Conservation (phyloP, 306 rosid genomes). For the Comarum palustre region DNA sequence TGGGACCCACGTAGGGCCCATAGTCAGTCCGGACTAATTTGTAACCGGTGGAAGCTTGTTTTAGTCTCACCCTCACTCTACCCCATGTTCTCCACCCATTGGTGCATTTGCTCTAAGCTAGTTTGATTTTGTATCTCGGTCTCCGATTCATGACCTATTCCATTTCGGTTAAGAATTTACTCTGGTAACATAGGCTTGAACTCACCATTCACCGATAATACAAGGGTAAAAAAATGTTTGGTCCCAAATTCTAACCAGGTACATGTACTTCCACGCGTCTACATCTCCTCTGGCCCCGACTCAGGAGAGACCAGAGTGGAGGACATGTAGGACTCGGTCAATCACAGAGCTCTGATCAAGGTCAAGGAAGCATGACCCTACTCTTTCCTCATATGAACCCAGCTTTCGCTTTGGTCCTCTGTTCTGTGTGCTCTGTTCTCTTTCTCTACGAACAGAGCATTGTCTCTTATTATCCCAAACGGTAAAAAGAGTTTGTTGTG, state of each 20-base stretch:
- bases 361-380: background rate
- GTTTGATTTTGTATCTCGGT: too few species aligned
- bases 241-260: background rate
- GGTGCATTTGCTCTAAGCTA: too few species aligned
- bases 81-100: too few species aligned
- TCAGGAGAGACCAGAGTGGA: background rate
- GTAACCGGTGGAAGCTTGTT: too few species aligned
- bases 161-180: too few species aligned
- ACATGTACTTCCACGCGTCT: background rate
- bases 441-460: slow-evolving; percentile 3
- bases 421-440: background rate
- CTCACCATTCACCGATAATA: too few species aligned
- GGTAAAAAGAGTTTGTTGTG: background rate
- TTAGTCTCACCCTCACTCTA: too few species aligned
- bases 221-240: background rate
- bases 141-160: too few species aligned
- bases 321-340: slow-evolving; percentile 4
- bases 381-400: background rate
- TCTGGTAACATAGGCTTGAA: too few species aligned
- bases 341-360: background rate
- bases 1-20: too few species aligned
- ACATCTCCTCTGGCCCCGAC: background rate
- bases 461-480: background rate
- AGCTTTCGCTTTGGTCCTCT: background rate
- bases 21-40: too few species aligned